A percentile compares a stretch with the other conserved stretches of the same genome.
Evolutionary conservation across 148 eudicot species (phyloP).

Genomic region (Gaultheria prostrata): DNA sequence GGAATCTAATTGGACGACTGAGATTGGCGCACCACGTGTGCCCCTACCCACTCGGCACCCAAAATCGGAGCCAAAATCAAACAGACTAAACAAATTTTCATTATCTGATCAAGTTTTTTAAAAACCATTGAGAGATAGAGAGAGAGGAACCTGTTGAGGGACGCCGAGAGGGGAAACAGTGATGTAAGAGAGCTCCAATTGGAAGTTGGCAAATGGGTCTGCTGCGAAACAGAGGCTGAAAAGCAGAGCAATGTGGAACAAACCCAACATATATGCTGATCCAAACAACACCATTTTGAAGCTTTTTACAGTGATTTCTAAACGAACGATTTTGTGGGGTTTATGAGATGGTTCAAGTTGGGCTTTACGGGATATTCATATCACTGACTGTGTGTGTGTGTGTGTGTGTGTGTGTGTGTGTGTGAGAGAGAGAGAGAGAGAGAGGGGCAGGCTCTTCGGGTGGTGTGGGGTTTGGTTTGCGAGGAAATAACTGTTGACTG

Average conservation of each 20-base stretch:
- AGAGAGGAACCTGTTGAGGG: conserved; percentile 43
- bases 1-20: too few relatives aligned
- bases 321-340: background rate
- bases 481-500: background rate
- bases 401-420: too few relatives aligned
- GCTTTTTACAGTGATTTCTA: background rate
- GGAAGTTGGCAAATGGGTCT: conserved; percentile 39
- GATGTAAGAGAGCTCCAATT: conserved; percentile 43
- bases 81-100: background rate
- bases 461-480: background rate
- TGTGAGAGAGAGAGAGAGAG: background rate
- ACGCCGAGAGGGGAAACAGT: conserved; percentile 59
- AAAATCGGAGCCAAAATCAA: background rate
- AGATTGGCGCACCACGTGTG: too few relatives aligned
- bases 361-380: conserved; percentile 1
- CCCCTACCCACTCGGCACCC: too few relatives aligned
- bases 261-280: conserved; percentile 7
- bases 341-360: background rate
- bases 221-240: conserved; percentile 34
- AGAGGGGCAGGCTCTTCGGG: background rate
- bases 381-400: too few relatives aligned
- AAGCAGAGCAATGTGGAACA: conserved; percentile 31
- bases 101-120: background rate
- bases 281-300: conserved; percentile 9
- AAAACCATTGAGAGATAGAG: background rate